Evolutionary conservation across 2,329 filamentous ascomycete genomes (phyloP).

Genomic region (Epichloe aotearoae): DNA sequence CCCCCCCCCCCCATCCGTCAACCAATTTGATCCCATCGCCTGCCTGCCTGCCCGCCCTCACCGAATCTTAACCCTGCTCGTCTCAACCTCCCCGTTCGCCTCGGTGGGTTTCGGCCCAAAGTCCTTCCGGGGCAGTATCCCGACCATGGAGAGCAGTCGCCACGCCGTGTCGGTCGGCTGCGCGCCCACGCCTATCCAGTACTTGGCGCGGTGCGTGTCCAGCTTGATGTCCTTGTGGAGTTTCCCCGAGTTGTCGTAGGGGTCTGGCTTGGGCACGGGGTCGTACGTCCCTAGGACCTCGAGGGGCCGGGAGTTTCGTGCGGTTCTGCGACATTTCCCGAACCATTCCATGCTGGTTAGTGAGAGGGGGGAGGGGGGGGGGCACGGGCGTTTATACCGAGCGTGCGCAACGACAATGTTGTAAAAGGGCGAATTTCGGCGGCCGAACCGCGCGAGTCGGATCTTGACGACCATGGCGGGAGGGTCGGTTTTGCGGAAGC

Average conservation of each 20-base stretch:
- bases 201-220: conserved; percentile 67
- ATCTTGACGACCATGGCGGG: conserved; percentile 77
- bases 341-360: too few species aligned
- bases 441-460: conserved; percentile 85
- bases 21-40: neutral
- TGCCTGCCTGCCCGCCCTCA: conserved; percentile 1
- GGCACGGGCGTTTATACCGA: conserved; percentile 53
- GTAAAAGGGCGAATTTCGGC: conserved; percentile 79
- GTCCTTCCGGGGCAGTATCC: conserved; percentile 25
- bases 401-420: conserved; percentile 95
- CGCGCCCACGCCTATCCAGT: conserved; percentile 94
- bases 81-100: conserved; percentile 14
- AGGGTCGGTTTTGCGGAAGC: neutral
- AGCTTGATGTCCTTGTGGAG: conserved; percentile 87
- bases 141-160: conserved; percentile 71
- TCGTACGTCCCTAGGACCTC: conserved; percentile 82
- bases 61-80: conserved; percentile 17
- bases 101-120: conserved; percentile 19
- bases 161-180: conserved; percentile 86
- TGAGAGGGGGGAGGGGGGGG: too few species aligned
- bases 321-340: conserved; percentile 43
- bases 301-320: conserved; percentile 75
- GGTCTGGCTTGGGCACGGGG: conserved; percentile 48
- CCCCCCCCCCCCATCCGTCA: too few species aligned
- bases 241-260: conserved; percentile 47